A percentile compares a stretch with the other conserved stretches of the same genome.
These are phyloP conservation scores for Epichloe brachyelytri DNA, from an alignment of 2,329 filamentous ascomycete genomes.

Conservation along the genomic window DNA sequence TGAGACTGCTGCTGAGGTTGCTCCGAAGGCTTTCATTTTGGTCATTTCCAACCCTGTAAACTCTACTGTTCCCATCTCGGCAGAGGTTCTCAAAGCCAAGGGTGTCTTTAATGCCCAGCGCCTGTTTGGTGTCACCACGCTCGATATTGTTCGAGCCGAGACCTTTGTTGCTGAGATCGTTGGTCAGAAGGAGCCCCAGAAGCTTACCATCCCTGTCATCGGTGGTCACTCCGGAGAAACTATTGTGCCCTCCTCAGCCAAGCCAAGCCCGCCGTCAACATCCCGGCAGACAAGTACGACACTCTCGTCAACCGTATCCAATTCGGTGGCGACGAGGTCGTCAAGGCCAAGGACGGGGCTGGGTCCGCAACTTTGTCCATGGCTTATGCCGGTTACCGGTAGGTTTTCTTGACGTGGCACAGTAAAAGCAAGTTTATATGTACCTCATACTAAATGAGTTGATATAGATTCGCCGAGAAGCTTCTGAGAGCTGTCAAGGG, in stretches of 20 bases:
- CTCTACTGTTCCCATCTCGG: constrained; percentile 94
- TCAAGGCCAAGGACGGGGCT: constrained; percentile 85
- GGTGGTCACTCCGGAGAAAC: constrained; percentile 97
- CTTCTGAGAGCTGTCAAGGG: constrained; percentile 79
- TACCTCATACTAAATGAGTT: constrained; percentile 7
- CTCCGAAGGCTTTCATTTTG: constrained; percentile 86
- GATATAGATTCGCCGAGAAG: constrained; percentile 74
- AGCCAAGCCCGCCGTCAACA: constrained; percentile 63
- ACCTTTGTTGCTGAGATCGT: constrained; percentile 83
- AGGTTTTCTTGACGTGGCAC: constrained; percentile 16
- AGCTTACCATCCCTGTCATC: constrained; percentile 80
- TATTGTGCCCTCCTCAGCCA: constrained; percentile 97
- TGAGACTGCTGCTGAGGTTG: constrained; percentile 73
- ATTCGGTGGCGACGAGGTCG: constrained; percentile 95
- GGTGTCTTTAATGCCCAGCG: constrained; percentile 89
- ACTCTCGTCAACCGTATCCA: constrained; percentile 88
- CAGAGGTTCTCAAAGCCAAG: constrained; percentile 89
- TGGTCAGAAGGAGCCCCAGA: constrained; percentile 69
- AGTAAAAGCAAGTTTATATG: constrained; percentile 1
- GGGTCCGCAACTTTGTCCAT: constrained; percentile 88
- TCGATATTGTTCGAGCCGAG: constrained; percentile 96
- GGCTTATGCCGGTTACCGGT: constrained; percentile 93
- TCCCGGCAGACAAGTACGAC: constrained; percentile 83
- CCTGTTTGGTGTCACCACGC: constrained; percentile 95
- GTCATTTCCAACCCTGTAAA: constrained; percentile 99